Base-by-base conservation (phyloP, 1,139 yeast species). In the Yamadazyma diddensiae region DNA sequence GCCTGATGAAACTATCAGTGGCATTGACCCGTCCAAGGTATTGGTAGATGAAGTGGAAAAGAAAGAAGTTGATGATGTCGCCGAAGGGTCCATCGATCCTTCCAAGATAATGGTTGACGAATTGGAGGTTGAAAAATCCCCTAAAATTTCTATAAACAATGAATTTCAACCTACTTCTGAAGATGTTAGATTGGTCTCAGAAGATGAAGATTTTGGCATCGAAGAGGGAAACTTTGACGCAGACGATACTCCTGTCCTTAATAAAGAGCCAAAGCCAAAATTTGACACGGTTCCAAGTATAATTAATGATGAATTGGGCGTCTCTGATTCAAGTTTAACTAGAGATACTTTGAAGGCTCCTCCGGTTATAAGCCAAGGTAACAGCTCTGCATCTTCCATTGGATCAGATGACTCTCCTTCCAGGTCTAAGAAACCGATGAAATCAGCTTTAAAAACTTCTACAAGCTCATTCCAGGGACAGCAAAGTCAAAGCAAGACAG, bases 391-490 rank as follows among this genome's bases (percentile, higher is more conserved):
- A 18, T 65, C 71, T 0, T 45, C 49, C 6, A 47, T 51, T 21
- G 53, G 59, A 18, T 42, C 47, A 12, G 70, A 64, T 21, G 49
- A 37, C 16, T 39, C 45, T 26, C 47, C 42, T 6, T 24, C 43
- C 3, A 30, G 43, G 26, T 31, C 44, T 6, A 42, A 36, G 20
- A 57, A 43, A 16, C 80, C 82, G 24, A 73, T 75, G 41, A 81
- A 80, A 49, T 79, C 88, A 1, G 88, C 84, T 2, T 63, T 82
- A 65, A 82, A 82, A 51, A 73, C 62, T 31, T 55, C 72, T 10
- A 7, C 25, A 5, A 49, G 59, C 14, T 57, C 66, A 11, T 47
- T 53, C 41, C 38, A 34, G 8, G 33, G 37, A 15, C 26, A 31
- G 18, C 33, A 48, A 19, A 43, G 8, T 14, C 24, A 17, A 21